Conservation (phyloP, 2,329 filamentous ascomycete species). For the Didymella keratinophila region DNA sequence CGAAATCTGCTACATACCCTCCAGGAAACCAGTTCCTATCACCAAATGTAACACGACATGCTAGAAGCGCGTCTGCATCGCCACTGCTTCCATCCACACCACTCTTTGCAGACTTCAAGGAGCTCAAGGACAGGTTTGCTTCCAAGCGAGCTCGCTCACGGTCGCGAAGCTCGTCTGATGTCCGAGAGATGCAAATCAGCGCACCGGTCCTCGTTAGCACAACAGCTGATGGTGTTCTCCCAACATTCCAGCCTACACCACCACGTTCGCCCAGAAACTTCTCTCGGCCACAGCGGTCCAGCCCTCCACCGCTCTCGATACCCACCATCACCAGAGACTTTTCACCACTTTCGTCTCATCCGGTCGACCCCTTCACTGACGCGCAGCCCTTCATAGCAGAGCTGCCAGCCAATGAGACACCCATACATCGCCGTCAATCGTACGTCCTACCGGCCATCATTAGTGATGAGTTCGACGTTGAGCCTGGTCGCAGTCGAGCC, state of each 20-base stretch:
- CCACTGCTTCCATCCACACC: constrained; percentile 37
- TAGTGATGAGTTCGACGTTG: constrained; percentile 26
- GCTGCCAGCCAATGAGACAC: constrained; percentile 15
- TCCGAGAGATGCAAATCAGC: constrained; percentile 43
- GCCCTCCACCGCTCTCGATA: constrained; percentile 18
- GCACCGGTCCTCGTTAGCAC: constrained; percentile 44
- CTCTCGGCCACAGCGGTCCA: constrained; percentile 17
- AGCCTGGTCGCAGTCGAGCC: constrained; percentile 34
- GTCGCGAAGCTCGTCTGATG: constrained; percentile 33
- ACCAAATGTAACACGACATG: constrained; percentile 35
- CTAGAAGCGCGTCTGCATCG: constrained; percentile 44
- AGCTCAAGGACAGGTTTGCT: constrained; percentile 43
- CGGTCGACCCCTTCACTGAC: constrained; percentile 35
- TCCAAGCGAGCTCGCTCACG: constrained; percentile 38
- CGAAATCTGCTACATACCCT: constrained; percentile 43
- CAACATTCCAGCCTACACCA: constrained; percentile 43
- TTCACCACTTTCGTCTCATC: constrained; percentile 45
- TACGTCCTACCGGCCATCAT: constrained; percentile 29
- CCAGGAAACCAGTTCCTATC: constrained; percentile 33
- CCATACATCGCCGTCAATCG: constrained; percentile 31
- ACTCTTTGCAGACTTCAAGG: constrained; percentile 43
- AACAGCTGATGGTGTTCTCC: constrained; percentile 41
- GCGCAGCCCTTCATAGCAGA: constrained; percentile 25
- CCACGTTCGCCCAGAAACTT: constrained; percentile 26
- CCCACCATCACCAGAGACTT: constrained; percentile 34